Evolutionary conservation across 805 yeast genomes (phyloP), one percentile per base, ranked within the genome.

Genomic region (Yarrowia sp.): DNA sequence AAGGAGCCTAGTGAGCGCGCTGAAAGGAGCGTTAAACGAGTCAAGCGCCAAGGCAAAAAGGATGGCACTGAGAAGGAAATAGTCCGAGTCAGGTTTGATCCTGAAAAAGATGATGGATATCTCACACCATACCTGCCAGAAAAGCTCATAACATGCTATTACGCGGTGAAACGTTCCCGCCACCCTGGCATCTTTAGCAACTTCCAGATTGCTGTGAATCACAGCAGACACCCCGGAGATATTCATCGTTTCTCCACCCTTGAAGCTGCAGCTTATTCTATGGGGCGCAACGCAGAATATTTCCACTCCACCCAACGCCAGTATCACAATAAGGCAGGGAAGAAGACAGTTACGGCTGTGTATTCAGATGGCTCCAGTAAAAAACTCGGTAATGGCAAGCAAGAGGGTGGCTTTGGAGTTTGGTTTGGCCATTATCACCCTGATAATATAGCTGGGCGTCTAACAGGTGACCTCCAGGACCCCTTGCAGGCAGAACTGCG

Each of bases 401-500:
- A 33, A 5, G 5, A 7, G 31, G 55, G 55, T 7, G 55, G 55
- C 2, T 48, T 33, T 17, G 55, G 55, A 1, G 55, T 48, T 7
- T 48, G 55, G 55, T 48, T 48, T 18, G 55, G 55, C 28, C 55
- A 48, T 18, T 48, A 48, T 11, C 55, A 48, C 14, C 55, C 55
- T 4, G 55, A 48, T 10, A 48, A 48, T 18, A 22, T 35, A 9
- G 55, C 55, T 4, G 55, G 55, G 3, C 41, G 41, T 3, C 14
- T 48, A 9, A 10, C 13, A 2, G 55, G 55, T 1, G 41, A 35
- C 2, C 5, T 48, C 1, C 55, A 48, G 13, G 17, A 15, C 13
- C 39, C 55, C 4, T 7, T 35, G 10, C 55, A 48, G 7, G 55
- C 11, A 17, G 55, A 48, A 14, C 55, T 48, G 3, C 55, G 41